Evolutionary conservation across 2,329 filamentous ascomycete species (phyloP).

Genomic region (Fusarium sp.): DNA sequence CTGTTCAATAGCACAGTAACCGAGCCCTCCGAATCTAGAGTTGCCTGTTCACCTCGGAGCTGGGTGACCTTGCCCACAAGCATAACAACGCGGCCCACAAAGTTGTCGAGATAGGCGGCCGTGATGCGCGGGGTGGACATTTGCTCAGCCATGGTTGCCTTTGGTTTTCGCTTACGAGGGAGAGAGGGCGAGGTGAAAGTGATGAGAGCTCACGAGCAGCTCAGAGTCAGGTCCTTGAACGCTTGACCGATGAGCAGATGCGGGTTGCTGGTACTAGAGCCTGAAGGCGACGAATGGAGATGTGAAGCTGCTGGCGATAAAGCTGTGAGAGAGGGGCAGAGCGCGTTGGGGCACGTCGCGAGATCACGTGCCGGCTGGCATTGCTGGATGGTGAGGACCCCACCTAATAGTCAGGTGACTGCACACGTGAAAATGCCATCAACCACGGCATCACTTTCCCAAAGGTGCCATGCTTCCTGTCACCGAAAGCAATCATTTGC

Average conservation of each 20-base stretch:
- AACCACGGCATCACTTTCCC: neutral
- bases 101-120: conserved; percentile 83
- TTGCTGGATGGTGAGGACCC: neutral
- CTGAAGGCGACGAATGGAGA: neutral
- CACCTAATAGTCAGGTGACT: fast-evolving
- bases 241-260: neutral
- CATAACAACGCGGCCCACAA: conserved; percentile 82
- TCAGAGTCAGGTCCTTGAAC: neutral
- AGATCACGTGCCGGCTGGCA: conserved; percentile 35
- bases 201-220: fast-evolving
- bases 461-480: neutral
- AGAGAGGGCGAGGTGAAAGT: neutral
- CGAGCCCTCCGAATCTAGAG: conserved; percentile 84
- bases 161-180: conserved; percentile 26
- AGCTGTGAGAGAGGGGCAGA: conserved; percentile 21
- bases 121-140: conserved; percentile 86
- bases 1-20: conserved; percentile 83
- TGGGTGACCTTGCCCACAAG: conserved; percentile 89
- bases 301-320: conserved; percentile 32
- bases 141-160: conserved; percentile 74
- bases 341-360: conserved; percentile 41
- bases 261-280: neutral
- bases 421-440: conserved; percentile 17
- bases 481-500: neutral
- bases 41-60: conserved; percentile 84